phyloP scores from a whole-genome alignment of 2,329 filamentous ascomycete species.

The Westerdykella sp. region DNA sequence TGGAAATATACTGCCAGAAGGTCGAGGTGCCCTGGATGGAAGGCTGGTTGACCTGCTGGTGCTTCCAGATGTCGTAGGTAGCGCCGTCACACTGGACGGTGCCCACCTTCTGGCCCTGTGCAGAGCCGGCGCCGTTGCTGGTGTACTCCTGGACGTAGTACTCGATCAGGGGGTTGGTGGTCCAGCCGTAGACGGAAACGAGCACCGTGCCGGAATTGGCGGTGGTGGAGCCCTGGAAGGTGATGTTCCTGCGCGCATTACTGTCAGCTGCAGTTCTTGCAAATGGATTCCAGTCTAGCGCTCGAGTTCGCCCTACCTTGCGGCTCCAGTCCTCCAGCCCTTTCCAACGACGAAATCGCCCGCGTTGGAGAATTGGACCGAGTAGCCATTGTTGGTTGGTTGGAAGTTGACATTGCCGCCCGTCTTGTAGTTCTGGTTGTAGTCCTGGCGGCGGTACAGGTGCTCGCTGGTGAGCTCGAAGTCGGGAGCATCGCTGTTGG shows the following conservation, averaged over 20 bases:
- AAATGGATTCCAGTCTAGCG: too few relatives aligned
- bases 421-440: conserved; percentile 32
- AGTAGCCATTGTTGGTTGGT: conserved; percentile 24
- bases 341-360: conserved; percentile 30
- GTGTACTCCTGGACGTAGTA: conserved; percentile 47
- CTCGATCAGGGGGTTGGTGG: conserved; percentile 46
- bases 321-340: conserved; percentile 28
- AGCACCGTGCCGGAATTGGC: conserved; percentile 37
- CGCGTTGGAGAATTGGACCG: conserved; percentile 22
- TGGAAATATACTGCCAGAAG: conserved; percentile 45
- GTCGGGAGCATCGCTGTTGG: conserved; percentile 19
- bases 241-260: conserved; percentile 19
- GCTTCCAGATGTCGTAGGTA: conserved; percentile 13
- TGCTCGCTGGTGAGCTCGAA: conserved; percentile 17
- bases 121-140: conserved; percentile 43
- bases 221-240: conserved; percentile 32
- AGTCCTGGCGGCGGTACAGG: conserved; percentile 26
- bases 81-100: conserved; percentile 16
- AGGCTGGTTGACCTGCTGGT: conserved; percentile 35
- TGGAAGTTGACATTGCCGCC: conserved; percentile 24
- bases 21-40: conserved; percentile 45
- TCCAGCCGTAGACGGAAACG: conserved; percentile 54
- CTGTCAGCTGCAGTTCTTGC: too few relatives aligned
- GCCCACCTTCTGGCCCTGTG: conserved; percentile 33
- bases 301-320: conserved; percentile 9